Conservation (phyloP, 257 asterid genomes). For the Nicotiana benthamiana region DNA sequence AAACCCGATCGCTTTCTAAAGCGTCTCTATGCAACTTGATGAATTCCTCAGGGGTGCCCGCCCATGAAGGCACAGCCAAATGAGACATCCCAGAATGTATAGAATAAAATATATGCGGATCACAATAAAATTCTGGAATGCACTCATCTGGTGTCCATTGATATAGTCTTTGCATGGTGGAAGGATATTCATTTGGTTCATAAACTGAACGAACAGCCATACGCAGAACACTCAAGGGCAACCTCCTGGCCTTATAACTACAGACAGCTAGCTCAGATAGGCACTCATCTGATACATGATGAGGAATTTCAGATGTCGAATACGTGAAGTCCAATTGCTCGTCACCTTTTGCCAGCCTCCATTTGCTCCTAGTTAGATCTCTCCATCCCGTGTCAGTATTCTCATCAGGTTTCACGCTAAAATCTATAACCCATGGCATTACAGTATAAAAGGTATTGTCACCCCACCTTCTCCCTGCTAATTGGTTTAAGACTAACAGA, state of each 20-base stretch:
- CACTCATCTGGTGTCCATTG: slow-evolving; percentile 99
- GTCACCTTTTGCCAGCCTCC: slow-evolving; percentile 98
- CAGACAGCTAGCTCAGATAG: slow-evolving; percentile 98
- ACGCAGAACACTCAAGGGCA: slow-evolving; percentile 76
- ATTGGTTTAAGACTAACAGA: slow-evolving; percentile 67
- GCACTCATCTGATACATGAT: slow-evolving; percentile 96
- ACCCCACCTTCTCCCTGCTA: slow-evolving; percentile 99
- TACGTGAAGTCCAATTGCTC: slow-evolving; percentile 97
- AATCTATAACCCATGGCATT: slow-evolving; percentile 96
- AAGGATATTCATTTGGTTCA: slow-evolving; percentile 98
- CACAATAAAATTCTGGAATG: slow-evolving; percentile 93
- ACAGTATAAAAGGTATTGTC: slow-evolving; percentile 77
- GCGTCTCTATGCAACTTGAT: slow-evolving; percentile 81
- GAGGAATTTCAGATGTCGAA: slow-evolving; percentile 91
- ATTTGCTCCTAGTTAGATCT: slow-evolving; percentile 90
- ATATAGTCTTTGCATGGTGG: slow-evolving; percentile 90
- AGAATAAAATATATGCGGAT: slow-evolving; percentile 72
- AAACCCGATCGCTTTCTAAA: slow-evolving; percentile 65
- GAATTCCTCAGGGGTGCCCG: slow-evolving; percentile 73
- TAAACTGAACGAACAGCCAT: slow-evolving; percentile 94
- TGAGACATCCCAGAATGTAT: slow-evolving; percentile 89
- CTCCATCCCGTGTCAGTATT: slow-evolving; percentile 70
- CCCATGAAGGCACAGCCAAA: slow-evolving; percentile 92
- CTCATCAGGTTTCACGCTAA: slow-evolving; percentile 71
- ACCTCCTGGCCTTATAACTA: slow-evolving; percentile 95